Evolutionary conservation across 495 filamentous ascomycete genomes (phyloP), one percentile per base, ranked within the genome.

Genomic region (Lindgomyces ingoldianus): DNA sequence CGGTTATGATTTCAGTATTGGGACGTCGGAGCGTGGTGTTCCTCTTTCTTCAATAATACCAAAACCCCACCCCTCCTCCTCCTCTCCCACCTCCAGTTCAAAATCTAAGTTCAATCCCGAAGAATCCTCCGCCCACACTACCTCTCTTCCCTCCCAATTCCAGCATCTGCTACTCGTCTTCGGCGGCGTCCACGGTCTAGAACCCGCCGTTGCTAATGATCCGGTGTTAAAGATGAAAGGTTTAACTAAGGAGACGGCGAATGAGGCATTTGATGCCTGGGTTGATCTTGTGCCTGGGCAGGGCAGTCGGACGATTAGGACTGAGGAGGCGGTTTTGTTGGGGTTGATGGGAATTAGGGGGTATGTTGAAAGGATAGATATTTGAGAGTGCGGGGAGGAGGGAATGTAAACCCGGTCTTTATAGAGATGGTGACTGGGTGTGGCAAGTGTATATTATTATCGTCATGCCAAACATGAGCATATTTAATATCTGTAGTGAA

Each of bases 261-360:
- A 78, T 53, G 84, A 88, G 64, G 70, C 90, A 57, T 93, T 93
- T 72, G 90, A 93, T 73, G 75, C 83, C 53, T 92, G 88, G 89
- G 80, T 93, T 18, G 88, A 93, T 70, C 76, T 90, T 0, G 78
- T 86, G 63, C 88, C 88, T 1, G 84, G 84, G 1, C 88, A 92
- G 70, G 90, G 89, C 0, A 91, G 87, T 69, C 78, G 89, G 65
- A 89, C 85, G 1, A 91, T 92, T 58, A 76, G 88, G 68, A 91
- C 88, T 3, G 90, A 92, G 57, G 90, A 93, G 73, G 89, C 89
- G 0, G 75, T 92, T 46, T 87, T 88, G 82, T 79, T 90, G 64
- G 87, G 81, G 0, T 69, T 91, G 74, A 82, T 80, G 62, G 82
- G 80, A 1, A 67, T 91, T 65, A 80, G 82, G 71, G 79, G 75